A percentile compares a stretch with the other conserved stretches of the same genome.
Conservation (phyloP, 2,329 filamentous ascomycete species). For the Xylariaceae sp. region DNA sequence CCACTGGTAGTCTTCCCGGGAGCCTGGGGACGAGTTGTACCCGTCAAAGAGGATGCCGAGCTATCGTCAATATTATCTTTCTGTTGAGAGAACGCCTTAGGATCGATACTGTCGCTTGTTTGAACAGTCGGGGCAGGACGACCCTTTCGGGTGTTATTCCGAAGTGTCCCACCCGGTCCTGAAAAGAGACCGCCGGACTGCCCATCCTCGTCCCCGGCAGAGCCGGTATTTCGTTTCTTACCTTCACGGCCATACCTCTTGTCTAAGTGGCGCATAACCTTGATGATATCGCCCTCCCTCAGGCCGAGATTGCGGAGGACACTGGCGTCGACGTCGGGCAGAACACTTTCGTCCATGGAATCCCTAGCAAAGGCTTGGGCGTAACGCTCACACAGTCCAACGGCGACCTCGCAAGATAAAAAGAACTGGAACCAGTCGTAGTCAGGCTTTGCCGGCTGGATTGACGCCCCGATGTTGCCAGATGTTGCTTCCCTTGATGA, state of each 20-base stretch:
- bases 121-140: constrained; percentile 85
- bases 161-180: constrained; percentile 84
- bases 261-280: constrained; percentile 89
- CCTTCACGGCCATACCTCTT: constrained; percentile 72
- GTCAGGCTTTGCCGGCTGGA: constrained; percentile 67
- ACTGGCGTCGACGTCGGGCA: constrained; percentile 84
- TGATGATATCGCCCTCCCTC: constrained; percentile 94
- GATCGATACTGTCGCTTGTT: constrained; percentile 82
- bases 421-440: constrained; percentile 99
- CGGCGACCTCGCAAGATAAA: constrained; percentile 85
- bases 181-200: constrained; percentile 78
- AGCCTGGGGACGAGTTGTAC: constrained; percentile 33
- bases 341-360: constrained; percentile 92
- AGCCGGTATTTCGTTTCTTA: constrained; percentile 49
- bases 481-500: constrained; percentile 33
- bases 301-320: constrained; percentile 87
- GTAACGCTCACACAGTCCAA: constrained; percentile 92
- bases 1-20: constrained; percentile 39
- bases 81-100: constrained; percentile 78
- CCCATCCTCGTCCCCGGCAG: constrained; percentile 48
- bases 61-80: constrained; percentile 48
- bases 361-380: constrained; percentile 86
- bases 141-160: constrained; percentile 93
- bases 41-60: constrained; percentile 42
- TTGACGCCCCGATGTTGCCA: constrained; percentile 59